Evolutionary conservation across 2,329 filamentous ascomycete genomes (phyloP).

Genomic region (Penicillium sp.): DNA sequence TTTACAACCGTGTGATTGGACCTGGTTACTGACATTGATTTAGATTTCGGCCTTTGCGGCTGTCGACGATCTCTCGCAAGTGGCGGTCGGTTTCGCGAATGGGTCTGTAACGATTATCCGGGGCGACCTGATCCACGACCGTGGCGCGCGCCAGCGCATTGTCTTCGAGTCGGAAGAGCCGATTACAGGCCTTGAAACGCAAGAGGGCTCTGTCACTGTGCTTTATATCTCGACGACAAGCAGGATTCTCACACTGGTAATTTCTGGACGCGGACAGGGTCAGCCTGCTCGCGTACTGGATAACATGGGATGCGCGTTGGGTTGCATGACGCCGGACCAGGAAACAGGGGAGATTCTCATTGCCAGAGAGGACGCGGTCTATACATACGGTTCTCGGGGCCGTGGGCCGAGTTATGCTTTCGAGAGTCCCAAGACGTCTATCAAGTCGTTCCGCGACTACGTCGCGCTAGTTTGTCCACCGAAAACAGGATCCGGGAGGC

Average conservation of each 20-base stretch:
- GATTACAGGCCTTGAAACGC: constrained; percentile 83
- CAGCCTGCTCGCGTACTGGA: constrained; percentile 85
- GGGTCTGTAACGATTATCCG: constrained; percentile 90
- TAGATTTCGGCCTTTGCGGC: constrained; percentile 79
- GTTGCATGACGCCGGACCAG: constrained; percentile 87
- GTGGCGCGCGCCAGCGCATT: constrained; percentile 88
- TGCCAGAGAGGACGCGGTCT: constrained; percentile 92
- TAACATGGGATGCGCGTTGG: constrained; percentile 85
- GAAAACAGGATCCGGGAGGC: constrained; percentile 53
- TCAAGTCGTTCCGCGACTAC: constrained; percentile 79
- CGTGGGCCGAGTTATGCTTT: constrained; percentile 86
- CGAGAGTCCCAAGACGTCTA: constrained; percentile 81
- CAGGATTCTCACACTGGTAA: constrained; percentile 79
- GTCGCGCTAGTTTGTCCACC: constrained; percentile 82
- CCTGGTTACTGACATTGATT: neutral
- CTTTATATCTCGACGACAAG: constrained; percentile 91
- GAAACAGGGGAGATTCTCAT: constrained; percentile 81
- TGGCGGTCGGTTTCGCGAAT: constrained; percentile 94
- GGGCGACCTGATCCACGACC: constrained; percentile 91
- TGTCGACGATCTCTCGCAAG: constrained; percentile 82
- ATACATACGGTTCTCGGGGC: constrained; percentile 84
- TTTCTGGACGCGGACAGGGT: constrained; percentile 85
- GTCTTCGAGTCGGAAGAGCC: constrained; percentile 97
- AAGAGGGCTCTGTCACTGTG: constrained; percentile 64
- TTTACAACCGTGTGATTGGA: neutral